Evolutionary conservation across 108 stramenopile genomes (phyloP), one percentile per base, ranked within the genome.

Genomic region (Phaeodactylum tricornutum): DNA sequence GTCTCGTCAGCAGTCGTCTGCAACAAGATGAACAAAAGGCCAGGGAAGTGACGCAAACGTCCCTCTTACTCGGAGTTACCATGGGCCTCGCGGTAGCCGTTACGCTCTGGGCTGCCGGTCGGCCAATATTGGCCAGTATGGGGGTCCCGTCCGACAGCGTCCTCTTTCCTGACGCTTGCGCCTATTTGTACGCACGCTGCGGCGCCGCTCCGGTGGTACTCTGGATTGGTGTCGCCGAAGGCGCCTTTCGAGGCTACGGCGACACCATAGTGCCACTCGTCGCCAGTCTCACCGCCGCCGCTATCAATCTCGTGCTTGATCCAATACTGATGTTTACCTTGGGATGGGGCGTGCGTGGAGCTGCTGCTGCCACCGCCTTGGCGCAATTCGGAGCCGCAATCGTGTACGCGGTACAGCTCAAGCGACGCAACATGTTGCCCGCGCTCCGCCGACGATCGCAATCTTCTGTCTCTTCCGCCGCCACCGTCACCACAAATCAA

Each of bases 291-390:
- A 50, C 53, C 4, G 81, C 80, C 1, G 62, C 79, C 4, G 20
- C 53, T 9, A 70, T 73, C 43, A 91, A 87, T 60, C 23, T 69
- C 12, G 36, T 80, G 9, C 50, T 91, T 16, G 88, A 91, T 63
- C 88, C 88, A 0, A 4, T 84, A 0, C 49, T 91, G 6, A 91
- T 91, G 77, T 86, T 91, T 70, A 16, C 19, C 5, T 43, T 69
- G 11, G 61, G 60, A 20, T 48, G 61, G 69, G 79, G 77, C 21
- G 75, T 86, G 20, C 41, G 36, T 27, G 88, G 84, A 7, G 84
- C 88, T 16, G 88, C 88, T 15, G 76, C 72, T 15, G 82, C 84
- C 20, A 90, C 84, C 36, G 88, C 61, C 6, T 11, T 77, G 8
- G 57, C 68, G 32, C 78, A 75, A 48, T 26, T 73, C 9, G 67